A percentile compares a stretch with the other conserved stretches of the same genome.
Conservation (phyloP, 768 basidiomycete genomes). For the Leucosporidium yakuticum region DNA sequence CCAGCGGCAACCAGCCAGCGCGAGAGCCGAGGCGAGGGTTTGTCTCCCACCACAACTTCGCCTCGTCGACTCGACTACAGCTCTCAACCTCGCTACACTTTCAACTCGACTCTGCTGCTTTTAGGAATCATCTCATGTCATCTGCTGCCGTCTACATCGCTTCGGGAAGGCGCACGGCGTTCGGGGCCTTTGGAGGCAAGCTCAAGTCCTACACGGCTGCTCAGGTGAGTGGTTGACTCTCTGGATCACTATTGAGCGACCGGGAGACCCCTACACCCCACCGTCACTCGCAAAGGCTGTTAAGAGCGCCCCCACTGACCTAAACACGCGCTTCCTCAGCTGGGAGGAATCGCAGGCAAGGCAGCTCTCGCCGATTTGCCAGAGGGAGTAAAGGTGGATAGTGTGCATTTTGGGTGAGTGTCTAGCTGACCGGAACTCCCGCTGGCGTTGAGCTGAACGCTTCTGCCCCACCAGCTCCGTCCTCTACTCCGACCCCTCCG, state of each 20-base stretch:
- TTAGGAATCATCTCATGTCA: background rate
- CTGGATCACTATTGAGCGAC: too few species aligned
- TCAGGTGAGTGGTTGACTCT: background rate
- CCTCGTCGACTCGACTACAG: too few species aligned
- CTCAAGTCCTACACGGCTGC: constrained; percentile 26
- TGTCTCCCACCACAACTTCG: too few species aligned
- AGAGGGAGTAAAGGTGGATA: constrained; percentile 43
- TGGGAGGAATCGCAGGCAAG: constrained; percentile 45
- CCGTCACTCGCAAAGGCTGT: background rate
- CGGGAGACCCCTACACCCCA: too few species aligned
- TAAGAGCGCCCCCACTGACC: background rate
- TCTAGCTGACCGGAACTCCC: background rate
- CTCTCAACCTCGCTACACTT: too few species aligned
- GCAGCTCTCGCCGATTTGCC: constrained; percentile 46
- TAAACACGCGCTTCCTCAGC: constrained; percentile 22
- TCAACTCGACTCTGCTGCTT: too few species aligned
- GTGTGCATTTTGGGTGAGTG: constrained; percentile 46
- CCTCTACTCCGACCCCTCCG: constrained; percentile 44
- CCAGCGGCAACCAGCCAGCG: too few species aligned
- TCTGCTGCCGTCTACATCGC: constrained; percentile 27
- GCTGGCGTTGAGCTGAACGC: background rate
- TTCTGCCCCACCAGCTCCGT: constrained; percentile 39
- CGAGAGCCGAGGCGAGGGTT: too few species aligned
- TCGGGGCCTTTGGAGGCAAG: constrained; percentile 46
- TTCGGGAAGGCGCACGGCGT: constrained; percentile 43